phyloP scores from a whole-genome alignment of 2,329 filamentous ascomycete species.

The Monilinia fructicola region DNA sequence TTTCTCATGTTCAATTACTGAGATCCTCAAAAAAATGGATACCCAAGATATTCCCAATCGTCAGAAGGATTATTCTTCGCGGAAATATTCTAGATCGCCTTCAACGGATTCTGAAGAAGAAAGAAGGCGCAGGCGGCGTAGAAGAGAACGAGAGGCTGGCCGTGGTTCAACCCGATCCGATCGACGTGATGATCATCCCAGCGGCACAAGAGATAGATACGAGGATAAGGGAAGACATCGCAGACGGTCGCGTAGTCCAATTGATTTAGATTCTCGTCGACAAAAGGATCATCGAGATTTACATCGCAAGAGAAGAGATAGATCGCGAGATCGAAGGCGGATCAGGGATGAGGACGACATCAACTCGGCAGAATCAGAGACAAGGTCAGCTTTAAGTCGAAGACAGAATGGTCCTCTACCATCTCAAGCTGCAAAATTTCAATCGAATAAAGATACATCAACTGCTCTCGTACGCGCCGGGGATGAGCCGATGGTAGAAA shows the following conservation, averaged over 20 bases:
- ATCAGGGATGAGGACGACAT: conserved; percentile 26
- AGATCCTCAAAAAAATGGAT: conserved; percentile 28
- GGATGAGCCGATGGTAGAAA: conserved; percentile 56
- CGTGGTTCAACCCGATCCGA: conserved; percentile 21
- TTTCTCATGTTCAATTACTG: not conserved
- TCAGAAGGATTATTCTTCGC: conserved; percentile 29
- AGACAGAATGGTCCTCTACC: conserved; percentile 52
- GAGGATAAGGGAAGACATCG: conserved; percentile 33
- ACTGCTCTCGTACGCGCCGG: conserved; percentile 31
- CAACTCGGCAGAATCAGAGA: not conserved
- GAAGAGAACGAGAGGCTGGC: conserved; percentile 29
- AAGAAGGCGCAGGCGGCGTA: conserved; percentile 32
- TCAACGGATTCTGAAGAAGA: conserved; percentile 39
- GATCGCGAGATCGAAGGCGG: conserved; percentile 32
- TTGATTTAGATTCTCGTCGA: conserved; percentile 26
- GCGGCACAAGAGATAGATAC: conserved; percentile 27
- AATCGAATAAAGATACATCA: conserved; percentile 49
- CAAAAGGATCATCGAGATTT: conserved; percentile 33
- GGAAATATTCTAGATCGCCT: conserved; percentile 32
- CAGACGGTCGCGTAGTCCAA: conserved; percentile 38
- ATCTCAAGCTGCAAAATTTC: conserved; percentile 60
- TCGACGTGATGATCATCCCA: conserved; percentile 17
- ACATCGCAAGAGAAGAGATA: conserved; percentile 33
- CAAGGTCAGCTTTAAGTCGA: conserved; percentile 26
- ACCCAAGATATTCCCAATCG: conserved; percentile 20